Evolutionary conservation across 345 rosid species (phyloP).

Genomic region (Kernera saxatilis): DNA sequence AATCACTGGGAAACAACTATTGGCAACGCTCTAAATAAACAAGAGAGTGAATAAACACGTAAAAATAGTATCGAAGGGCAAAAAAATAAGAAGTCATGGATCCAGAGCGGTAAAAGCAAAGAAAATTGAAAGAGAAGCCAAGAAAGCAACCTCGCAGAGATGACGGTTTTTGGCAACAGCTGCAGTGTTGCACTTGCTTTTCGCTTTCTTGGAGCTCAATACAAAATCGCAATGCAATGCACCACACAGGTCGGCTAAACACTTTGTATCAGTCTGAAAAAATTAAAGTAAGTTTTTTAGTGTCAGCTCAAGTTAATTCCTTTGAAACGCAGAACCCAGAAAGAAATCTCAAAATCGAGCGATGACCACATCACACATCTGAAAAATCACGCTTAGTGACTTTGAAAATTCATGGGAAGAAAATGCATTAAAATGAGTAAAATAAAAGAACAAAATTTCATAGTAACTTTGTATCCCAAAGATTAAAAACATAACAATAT

Average conservation of each 20-base stretch:
- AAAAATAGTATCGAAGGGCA: background rate
- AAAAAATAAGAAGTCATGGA: background rate
- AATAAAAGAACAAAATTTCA: background rate
- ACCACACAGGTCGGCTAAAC: constrained; percentile 94
- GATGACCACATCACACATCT: background rate
- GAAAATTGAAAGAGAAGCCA: background rate
- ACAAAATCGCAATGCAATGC: constrained; percentile 88
- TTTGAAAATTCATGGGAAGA: background rate
- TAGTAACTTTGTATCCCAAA: background rate
- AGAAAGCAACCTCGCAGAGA: constrained; percentile 74
- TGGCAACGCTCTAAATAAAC: constrained; percentile 68
- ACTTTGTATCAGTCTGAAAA: constrained; percentile 62
- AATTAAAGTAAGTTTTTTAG: background rate
- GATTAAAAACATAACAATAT: too few relatives aligned
- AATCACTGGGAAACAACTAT: constrained; percentile 77
- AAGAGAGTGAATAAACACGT: background rate
- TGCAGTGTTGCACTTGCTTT: constrained; percentile 83
- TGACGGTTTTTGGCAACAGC: constrained; percentile 77
- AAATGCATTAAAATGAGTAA: background rate
- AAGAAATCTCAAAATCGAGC: background rate
- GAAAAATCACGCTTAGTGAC: background rate
- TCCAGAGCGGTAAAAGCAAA: background rate
- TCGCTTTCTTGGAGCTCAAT: constrained; percentile 51
- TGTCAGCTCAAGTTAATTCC: background rate
- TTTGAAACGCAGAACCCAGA: background rate